Evolutionary conservation across 352 stramenopile species (phyloP).

Genomic region (Globisporangium takayamanum): DNA sequence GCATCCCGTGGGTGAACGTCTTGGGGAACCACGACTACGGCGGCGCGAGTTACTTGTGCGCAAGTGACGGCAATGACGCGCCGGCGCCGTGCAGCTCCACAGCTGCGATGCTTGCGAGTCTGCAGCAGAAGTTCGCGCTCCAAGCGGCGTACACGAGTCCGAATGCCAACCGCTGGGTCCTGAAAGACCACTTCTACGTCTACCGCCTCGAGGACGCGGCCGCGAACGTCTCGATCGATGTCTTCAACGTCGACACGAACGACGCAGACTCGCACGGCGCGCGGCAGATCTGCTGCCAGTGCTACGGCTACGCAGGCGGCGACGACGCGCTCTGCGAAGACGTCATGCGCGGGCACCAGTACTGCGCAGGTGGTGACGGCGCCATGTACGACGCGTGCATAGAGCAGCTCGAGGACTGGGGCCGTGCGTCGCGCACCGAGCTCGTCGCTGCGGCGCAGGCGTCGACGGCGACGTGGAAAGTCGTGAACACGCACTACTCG

Average conservation of each 20-base stretch:
- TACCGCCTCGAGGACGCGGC: conserved; percentile 49
- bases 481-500: conserved; percentile 82
- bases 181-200: conserved; percentile 82
- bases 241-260: conserved; percentile 86
- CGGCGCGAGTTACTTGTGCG: conserved; percentile 51
- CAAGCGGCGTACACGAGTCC: conserved; percentile 77
- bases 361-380: conserved; percentile 48
- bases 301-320: conserved; percentile 62
- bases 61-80: conserved; percentile 13
- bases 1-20: conserved; percentile 53
- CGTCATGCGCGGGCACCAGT: conserved; percentile 34
- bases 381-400: conserved; percentile 57
- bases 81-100: no score
- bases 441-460: conserved; percentile 35
- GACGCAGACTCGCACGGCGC: conserved; percentile 54
- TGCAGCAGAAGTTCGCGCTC: conserved; percentile 9
- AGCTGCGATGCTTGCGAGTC: conserved; percentile 5
- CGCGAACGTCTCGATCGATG: conserved; percentile 65
- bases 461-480: conserved; percentile 77
- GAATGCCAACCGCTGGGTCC: conserved; percentile 73
- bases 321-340: conserved; percentile 46
- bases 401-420: conserved; percentile 56
- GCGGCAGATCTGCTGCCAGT: conserved; percentile 77
- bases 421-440: conserved; percentile 58
- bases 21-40: conserved; percentile 73